Percentiles rank a stretch among this genome's conserved stretches.
These are phyloP conservation scores for Iris pallida DNA, from an alignment of 116 monocot genomes.

Conservation along the genomic window DNA sequence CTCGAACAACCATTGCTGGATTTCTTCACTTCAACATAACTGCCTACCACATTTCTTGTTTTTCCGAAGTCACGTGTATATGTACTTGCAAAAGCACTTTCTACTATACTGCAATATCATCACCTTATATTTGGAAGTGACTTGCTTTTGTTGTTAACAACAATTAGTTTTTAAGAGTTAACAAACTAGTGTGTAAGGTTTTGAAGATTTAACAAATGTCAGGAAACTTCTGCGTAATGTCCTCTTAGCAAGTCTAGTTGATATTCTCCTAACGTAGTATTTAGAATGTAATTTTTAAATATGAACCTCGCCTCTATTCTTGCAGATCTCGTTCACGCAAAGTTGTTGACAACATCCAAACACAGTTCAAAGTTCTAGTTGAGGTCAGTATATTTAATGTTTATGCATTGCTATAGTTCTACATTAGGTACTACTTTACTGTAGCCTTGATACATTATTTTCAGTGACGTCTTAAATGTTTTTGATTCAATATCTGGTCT, in stretches of 20 bases:
- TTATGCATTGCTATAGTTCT: background rate
- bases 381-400: conserved; percentile 49
- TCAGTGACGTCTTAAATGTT: background rate
- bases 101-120: too few relatives aligned
- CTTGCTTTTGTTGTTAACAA: too few relatives aligned
- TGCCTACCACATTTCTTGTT: too few relatives aligned
- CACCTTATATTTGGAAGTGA: too few relatives aligned
- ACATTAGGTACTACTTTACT: background rate
- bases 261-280: background rate
- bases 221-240: too few relatives aligned
- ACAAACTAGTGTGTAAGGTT: too few relatives aligned
- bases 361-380: conserved; percentile 67
- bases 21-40: too few relatives aligned
- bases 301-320: background rate
- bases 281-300: background rate
- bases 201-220: too few relatives aligned
- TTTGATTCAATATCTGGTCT: background rate
- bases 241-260: background rate
- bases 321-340: conserved; percentile 64
- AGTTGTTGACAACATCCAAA: conserved; percentile 51
- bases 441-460: background rate
- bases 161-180: too few relatives aligned
- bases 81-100: too few relatives aligned
- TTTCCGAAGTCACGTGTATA: too few relatives aligned
- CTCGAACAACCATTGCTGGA: too few relatives aligned